phyloP scores from a whole-genome alignment of 306 rosid species.

The Erythrophleum fordii region DNA sequence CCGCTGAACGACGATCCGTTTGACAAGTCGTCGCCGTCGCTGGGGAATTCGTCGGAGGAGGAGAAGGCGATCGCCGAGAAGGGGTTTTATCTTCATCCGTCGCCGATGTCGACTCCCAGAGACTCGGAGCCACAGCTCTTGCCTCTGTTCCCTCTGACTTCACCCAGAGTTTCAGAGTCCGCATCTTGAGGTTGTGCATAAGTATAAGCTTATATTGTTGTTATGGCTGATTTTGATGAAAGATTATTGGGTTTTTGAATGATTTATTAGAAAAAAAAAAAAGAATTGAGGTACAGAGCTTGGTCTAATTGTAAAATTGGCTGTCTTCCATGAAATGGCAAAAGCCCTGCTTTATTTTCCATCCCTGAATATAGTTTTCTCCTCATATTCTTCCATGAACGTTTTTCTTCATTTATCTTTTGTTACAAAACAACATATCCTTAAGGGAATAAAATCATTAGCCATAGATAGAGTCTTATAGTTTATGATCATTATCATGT shows the following conservation, averaged over 20 bases:
- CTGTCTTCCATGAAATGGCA: slow-evolving; percentile 44
- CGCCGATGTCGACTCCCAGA: slow-evolving; percentile 74
- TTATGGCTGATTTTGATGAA: slow-evolving; percentile 40
- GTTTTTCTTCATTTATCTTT: slow-evolving; percentile 15
- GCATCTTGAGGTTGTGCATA: slow-evolving; percentile 51
- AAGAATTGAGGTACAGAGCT: slow-evolving; percentile 51
- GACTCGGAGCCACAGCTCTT: slow-evolving; percentile 74
- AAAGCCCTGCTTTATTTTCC: slow-evolving; percentile 25
- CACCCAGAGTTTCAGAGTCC: slow-evolving; percentile 83
- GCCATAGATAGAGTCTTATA: neutral
- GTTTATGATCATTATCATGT: neutral
- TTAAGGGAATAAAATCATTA: neutral
- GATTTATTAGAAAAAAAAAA: slow-evolving; percentile 34
- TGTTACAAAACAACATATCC: slow-evolving; percentile 25
- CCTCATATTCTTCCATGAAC: slow-evolving; percentile 29
- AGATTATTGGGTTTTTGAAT: slow-evolving; percentile 34
- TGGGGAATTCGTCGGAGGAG: slow-evolving; percentile 87
- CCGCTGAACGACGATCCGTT: slow-evolving; percentile 81
- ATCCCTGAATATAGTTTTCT: slow-evolving; percentile 23
- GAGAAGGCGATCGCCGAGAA: slow-evolving; percentile 93
- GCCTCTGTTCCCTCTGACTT: slow-evolving; percentile 78
- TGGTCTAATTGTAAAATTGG: slow-evolving; percentile 63
- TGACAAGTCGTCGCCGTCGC: slow-evolving; percentile 78
- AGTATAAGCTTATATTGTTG: slow-evolving; percentile 19
- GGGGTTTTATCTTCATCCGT: slow-evolving; percentile 82